Evolutionary conservation across 768 basidiomycete genomes (phyloP).

Genomic region (Phylloporus sp.): DNA sequence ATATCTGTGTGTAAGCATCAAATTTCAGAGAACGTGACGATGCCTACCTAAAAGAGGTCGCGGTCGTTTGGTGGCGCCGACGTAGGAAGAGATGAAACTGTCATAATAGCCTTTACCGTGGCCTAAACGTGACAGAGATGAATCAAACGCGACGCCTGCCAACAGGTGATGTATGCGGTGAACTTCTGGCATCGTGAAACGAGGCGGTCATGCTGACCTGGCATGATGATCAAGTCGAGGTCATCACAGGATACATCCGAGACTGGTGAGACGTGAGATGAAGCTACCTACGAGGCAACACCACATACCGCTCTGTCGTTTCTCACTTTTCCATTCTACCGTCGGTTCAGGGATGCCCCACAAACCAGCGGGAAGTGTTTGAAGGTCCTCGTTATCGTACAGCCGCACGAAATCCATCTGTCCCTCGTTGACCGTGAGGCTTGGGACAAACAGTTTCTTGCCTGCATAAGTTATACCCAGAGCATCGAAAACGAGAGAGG

Average conservation of each 20-base stretch:
- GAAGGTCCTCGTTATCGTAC: conserved; percentile 54
- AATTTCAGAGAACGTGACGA: conserved; percentile 8
- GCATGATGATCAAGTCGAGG: conserved; percentile 63
- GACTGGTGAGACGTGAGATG: conserved; percentile 16
- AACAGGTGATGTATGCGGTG: conserved; percentile 7
- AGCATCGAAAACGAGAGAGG: neutral
- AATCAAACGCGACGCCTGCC: conserved; percentile 72
- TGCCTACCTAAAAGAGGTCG: conserved; percentile 56
- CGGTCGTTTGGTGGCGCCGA: conserved; percentile 33
- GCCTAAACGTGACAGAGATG: conserved; percentile 61
- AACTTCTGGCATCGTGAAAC: conserved; percentile 7
- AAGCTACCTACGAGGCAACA: conserved; percentile 1
- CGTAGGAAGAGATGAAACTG: conserved; percentile 58
- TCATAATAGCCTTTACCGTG: conserved; percentile 87
- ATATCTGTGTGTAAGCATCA: conserved; percentile 12
- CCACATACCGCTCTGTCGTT: conserved; percentile 50
- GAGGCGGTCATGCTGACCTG: conserved; percentile 41
- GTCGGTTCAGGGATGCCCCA: conserved; percentile 78
- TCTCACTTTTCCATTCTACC: conserved; percentile 36
- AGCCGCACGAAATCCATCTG: conserved; percentile 66
- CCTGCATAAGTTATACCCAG: conserved; percentile 33
- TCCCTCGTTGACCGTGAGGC: conserved; percentile 41
- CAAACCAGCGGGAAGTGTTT: conserved; percentile 49
- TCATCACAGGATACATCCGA: conserved; percentile 33
- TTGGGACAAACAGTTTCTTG: conserved; percentile 68